Evolutionary conservation across 176 grass and related monocot species (phyloP).

Genomic region (Eragrostis curvula): DNA sequence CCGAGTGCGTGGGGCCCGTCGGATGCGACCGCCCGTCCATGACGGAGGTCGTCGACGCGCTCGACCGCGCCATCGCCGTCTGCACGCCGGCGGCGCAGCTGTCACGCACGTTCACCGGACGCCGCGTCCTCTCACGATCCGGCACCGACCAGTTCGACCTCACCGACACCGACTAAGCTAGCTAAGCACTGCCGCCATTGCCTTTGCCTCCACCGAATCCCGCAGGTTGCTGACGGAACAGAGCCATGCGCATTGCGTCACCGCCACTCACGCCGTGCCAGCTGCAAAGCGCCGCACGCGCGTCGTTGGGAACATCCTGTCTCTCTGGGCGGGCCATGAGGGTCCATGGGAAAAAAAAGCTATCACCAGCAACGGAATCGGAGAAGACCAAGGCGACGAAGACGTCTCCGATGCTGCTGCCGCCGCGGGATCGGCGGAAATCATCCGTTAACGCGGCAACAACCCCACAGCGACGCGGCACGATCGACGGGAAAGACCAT

Average conservation of each 20-base stretch:
- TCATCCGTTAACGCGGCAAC: constrained; percentile 31
- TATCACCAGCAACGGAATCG: not conserved
- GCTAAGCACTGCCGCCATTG: not conserved
- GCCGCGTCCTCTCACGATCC: constrained; percentile 44
- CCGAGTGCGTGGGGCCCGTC: constrained; percentile 73
- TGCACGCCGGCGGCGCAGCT: constrained; percentile 31
- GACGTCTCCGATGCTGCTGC: constrained; percentile 9
- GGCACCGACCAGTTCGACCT: constrained; percentile 62
- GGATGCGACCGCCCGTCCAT: constrained; percentile 80
- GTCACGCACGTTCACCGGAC: constrained; percentile 32
- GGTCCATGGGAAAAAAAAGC: not conserved
- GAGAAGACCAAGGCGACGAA: not conserved
- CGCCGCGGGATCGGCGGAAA: constrained; percentile 1
- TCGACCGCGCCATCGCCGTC: constrained; percentile 69
- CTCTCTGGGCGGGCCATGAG: not conserved
- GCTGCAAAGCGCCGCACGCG: constrained; percentile 23
- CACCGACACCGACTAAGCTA: constrained; percentile 66
- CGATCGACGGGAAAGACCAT: constrained; percentile 31
- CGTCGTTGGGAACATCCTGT: constrained; percentile 17
- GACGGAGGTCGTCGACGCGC: constrained; percentile 79
- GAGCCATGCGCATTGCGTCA: constrained; percentile 23
- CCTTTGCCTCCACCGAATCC: not conserved
- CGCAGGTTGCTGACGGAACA: constrained; percentile 10
- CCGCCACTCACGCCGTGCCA: not conserved
- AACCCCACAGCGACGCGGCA: constrained; percentile 40